Evolutionary conservation across 2,329 filamentous ascomycete species (phyloP), one percentile per base, ranked within the genome.

Genomic region (Nectriaceae sp.): DNA sequence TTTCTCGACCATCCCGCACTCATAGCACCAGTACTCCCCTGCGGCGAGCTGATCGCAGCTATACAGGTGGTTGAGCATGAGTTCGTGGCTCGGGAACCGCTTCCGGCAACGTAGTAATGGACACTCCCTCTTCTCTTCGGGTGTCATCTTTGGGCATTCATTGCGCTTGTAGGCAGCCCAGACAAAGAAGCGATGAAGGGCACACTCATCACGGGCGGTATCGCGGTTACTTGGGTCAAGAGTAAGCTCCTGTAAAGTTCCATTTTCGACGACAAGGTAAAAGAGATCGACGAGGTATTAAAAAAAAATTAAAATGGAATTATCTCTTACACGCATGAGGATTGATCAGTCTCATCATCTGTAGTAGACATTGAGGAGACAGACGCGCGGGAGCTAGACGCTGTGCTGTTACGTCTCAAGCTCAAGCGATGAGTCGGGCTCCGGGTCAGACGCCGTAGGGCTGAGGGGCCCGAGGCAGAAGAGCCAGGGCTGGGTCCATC

Each of bases 111-210:
- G 71, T 33, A 80, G 60, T 52, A 82, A 65, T 15, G 79, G 79
- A 50, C 79, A 83, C 54, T 75, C 73, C 33, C 77, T 66, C 47
- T 71, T 74, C 53, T 81, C 75, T 56, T 70, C 71, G 20, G 68
- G 60, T 8, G 71, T 73, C 70, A 80, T 78, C 44, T 70, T 72
- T 36, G 63, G 52, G 44, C 71, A 78, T 22, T 67, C 70, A 64
- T 81, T 82, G 57, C 78, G 77, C 62, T 78, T 76, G 53, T 80
- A 70, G 39, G 79, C 79, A 26, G 73, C 75, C 79, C 79, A 82
- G 43, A 78, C 76, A 55, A 82, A 75, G 64, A 83, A 83, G 48
- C 75, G 70, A 56, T 81, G 72, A 38, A 76, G 70, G 18, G 75
- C 75, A 59, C 79, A 81, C 56, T 79, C 76, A 50, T 79, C 72